A percentile compares a stretch with the other conserved stretches of the same genome.
phyloP scores from a whole-genome alignment of 768 basidiomycete species.

The Boletales sp. region DNA sequence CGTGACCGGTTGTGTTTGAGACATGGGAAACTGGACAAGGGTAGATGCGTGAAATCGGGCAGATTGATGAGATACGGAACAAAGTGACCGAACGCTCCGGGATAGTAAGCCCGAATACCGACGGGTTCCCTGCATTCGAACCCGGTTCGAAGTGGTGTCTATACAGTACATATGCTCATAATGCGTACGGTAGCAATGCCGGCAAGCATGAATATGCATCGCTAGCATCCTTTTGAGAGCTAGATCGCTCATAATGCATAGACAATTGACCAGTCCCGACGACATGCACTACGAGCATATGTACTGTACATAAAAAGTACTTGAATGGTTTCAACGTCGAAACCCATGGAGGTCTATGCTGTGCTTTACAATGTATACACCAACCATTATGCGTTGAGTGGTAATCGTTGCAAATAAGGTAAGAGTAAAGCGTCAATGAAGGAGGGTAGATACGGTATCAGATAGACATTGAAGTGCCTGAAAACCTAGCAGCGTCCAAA shows the following conservation, averaged over 20 bases:
- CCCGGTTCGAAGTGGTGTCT: background rate
- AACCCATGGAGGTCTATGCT: background rate
- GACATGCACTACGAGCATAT: no score
- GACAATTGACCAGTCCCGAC: no score
- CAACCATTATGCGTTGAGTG: conserved; percentile 18
- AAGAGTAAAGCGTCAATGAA: conserved; percentile 26
- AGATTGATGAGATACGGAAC: background rate
- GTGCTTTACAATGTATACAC: conserved; percentile 21
- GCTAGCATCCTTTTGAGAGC: no score
- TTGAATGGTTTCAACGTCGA: conserved; percentile 9
- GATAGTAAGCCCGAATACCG: background rate
- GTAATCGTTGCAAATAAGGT: conserved; percentile 14
- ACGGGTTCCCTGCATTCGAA: background rate
- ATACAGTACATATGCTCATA: no score
- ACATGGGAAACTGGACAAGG: conserved; percentile 10
- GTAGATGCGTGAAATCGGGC: background rate
- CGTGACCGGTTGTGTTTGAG: conserved; percentile 24
- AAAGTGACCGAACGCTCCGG: background rate
- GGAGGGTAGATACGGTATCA: conserved; percentile 15
- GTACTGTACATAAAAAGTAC: background rate
- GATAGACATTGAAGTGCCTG: conserved; percentile 20
- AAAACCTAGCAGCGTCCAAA: conserved; percentile 18
- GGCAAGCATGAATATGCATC: no score
- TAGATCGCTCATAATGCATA: no score
- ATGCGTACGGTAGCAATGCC: no score